Base-by-base conservation (phyloP, 768 basidiomycete species). In the Suillus hirtellus region DNA sequence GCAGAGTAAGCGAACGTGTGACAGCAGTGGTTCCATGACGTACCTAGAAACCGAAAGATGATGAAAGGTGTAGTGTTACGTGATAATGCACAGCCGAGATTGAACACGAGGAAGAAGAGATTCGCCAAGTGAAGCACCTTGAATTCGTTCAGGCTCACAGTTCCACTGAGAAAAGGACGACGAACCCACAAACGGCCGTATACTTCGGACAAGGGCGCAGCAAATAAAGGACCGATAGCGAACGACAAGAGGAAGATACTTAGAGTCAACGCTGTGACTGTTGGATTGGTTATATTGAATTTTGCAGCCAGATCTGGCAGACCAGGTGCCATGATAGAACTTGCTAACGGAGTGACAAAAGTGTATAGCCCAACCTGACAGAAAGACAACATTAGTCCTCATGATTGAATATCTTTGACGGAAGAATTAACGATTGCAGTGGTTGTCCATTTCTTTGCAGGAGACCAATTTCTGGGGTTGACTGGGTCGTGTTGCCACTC, bases 11-110 rank as follows among this genome's bases (percentile, higher is more conserved):
- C 58, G 8, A 42, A 15, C 21, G 0, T 31, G 9, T 17, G 50
- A 9, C 10, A 34, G 14, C 35, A 56, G n/a, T 10, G 37, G 10
- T 6, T 14, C 49, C 0, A 19, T 15, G 40, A 75, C 86, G n/a
- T 68, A 90, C 90, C 75, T 11, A 92, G 76, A 69, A 91, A 83
- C 46, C 90, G 87, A 73, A 92, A 88, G 7, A 69, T 85, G 35
- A 92, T 82, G 42, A 92, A 77, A 3, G 81, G 62, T 1, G 74
- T 80, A 3, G 15, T 27, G 49, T 50, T 50, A 15, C 15, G 50
- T 31, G 24, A 31, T 8, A 27, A 27, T 9, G 49, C 15, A 27
- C 24, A 52, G 27, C 14, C 49, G 24, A 49, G 49, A 49, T 49
- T 49, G 9, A 49, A 49, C 14, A 24, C 24, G 7, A 49, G 21